Evolutionary conservation across 352 stramenopile genomes (phyloP), one percentile per base, ranked within the genome.

Genomic region (Globisporangium megalacanthum): DNA sequence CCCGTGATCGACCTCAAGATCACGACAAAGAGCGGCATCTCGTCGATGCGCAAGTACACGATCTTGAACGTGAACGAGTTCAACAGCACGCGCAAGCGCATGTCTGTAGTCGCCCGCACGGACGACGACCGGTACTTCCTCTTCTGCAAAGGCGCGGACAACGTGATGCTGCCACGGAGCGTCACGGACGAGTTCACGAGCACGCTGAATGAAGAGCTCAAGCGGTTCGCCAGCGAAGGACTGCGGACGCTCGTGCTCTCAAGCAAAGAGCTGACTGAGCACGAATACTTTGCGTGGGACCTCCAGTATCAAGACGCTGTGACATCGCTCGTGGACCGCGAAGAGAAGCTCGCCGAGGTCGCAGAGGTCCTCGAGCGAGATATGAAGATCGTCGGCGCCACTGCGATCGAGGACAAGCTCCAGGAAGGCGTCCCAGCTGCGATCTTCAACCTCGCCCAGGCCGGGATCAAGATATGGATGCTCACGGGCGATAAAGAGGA

Each of bases 81-180:
- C 64, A 89, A 87, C 54, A 97, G 88, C 59, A 91, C 96, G 33
- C 83, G 97, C 31, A 99, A 99, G 75, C 75, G 97, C 57, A 99
- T 99, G 97, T 98, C 93, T 9, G 89, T 99, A 22, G 71, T 99
- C 19, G 71, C 98, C 17, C 78, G 86, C 13, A 76, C 65, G 1
- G 61, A 69, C 4, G 71, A 81, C 6, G 49, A 71, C 8, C 61
- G 64, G 7, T 83, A 83, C 35, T 64, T 86, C 2, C 49, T 92
- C 4, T 88, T 73, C 31, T 87, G 77, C 67, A 95, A 95, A 52
- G 86, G 86, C 0, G 84, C 86, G 6, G 87, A 96, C 64, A 94
- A 88, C 56, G 77, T 95, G 14, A 94, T 96, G 69, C 68, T 92
- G n/a, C 73, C 78, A 20, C 79, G 84, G 6, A 78, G 71, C 29